Evolutionary conservation across 2,329 filamentous ascomycete species (phyloP), one percentile per base, ranked within the genome.

Genomic region (Aspergillus tamarii): DNA sequence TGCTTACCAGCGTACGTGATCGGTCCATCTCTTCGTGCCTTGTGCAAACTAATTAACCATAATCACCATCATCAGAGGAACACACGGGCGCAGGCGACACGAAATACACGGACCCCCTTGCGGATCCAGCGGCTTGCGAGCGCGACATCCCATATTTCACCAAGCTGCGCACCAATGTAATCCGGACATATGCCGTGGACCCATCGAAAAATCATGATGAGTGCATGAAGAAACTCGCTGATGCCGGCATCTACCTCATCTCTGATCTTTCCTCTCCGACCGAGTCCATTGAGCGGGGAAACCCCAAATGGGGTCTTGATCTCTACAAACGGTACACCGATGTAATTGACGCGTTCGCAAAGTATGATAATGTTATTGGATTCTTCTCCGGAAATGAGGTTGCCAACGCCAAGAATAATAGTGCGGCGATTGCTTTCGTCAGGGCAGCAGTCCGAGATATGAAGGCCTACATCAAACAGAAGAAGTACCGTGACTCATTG

Each of bases 361-460:
- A 91, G 76, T 98, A 96, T 85, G 86, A 87, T 80, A 99, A 99
- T 82, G 89, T 92, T 58, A 89, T 99, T 68, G 95, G 95, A 73
- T 99, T 98, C 89, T 98, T 99, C 79, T 94, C 94, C 70, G 95
- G 95, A 77, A 99, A 99, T 82, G 95, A 99, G 83, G 95, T 99
- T 66, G 90, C 93, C 72, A 96, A 97, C 84, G 87, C 89, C 73
- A 84, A 85, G 70, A 94, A 90, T 85, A 97, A 97, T 87, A 98
- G 94, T 56, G 83, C 87, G 64, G 92, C 94, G 56, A 95, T 92
- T 66, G 93, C 94, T 70, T 99, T 91, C 78, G 95, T 99, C 81
- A 98, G 98, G 88, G 95, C 95, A 65, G 94, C 95, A 67, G 93
- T 97, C 68, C 94, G 95, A 76, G 95, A 99, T 80, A 93, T 88